phyloP scores from a whole-genome alignment of 2,329 filamentous ascomycete species.

The Paecilomyces dactylethromorphus region DNA sequence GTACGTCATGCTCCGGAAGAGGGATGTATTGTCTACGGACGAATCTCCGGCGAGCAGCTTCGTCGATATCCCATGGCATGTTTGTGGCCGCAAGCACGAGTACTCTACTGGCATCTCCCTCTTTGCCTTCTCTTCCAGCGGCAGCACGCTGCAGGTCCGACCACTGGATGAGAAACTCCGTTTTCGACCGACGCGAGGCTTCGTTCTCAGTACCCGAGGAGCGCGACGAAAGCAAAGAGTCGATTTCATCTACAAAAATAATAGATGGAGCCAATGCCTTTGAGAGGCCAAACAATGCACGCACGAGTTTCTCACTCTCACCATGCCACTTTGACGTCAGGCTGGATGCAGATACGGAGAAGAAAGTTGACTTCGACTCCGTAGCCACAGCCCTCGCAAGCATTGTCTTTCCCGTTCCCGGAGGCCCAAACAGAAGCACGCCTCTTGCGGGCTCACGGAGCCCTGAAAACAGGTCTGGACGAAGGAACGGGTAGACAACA shows the following conservation, averaged over 20 bases:
- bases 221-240: conserved; percentile 80
- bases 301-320: conserved; percentile 92
- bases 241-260: conserved; percentile 98
- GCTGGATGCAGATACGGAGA: conserved; percentile 91
- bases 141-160: conserved; percentile 88
- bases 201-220: conserved; percentile 78
- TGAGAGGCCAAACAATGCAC: conserved; percentile 83
- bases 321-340: conserved; percentile 94
- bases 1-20: conserved; percentile 75
- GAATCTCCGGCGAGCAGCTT: conserved; percentile 84
- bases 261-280: conserved; percentile 87
- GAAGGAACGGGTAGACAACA: conserved; percentile 92
- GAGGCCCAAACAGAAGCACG: conserved; percentile 93
- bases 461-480: conserved; percentile 93
- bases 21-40: conserved; percentile 95
- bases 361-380: conserved; percentile 90
- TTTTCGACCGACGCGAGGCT: conserved; percentile 89
- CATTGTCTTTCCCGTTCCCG: conserved; percentile 99
- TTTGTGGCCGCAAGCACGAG: conserved; percentile 94
- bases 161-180: conserved; percentile 97
- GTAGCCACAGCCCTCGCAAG: conserved; percentile 89
- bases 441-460: conserved; percentile 87
- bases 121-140: conserved; percentile 71
- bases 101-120: conserved; percentile 78
- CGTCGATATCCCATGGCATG: conserved; percentile 94